These are phyloP conservation scores for Saccharum officinarum DNA, from an alignment of 176 grass and related monocot species.

Conservation along the genomic window DNA sequence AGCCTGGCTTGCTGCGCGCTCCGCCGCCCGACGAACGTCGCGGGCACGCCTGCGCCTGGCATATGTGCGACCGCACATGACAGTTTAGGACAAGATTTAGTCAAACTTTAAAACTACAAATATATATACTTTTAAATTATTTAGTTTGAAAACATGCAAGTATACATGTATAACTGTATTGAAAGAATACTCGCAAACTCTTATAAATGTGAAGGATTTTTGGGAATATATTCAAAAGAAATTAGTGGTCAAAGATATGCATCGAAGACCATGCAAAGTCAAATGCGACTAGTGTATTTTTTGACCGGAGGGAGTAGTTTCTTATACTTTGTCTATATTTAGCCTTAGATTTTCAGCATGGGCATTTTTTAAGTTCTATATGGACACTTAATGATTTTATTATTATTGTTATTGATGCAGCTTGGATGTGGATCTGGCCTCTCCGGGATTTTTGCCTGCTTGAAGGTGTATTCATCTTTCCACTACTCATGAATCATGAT, in stretches of 20 bases:
- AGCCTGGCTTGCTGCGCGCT: too few relatives aligned
- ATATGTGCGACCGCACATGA: too few relatives aligned
- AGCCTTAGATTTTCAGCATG: not conserved
- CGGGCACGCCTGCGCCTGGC: too few relatives aligned
- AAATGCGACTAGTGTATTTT: not conserved
- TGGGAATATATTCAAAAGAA: not conserved
- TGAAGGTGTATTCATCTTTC: slow-evolving; percentile 68
- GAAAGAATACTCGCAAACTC: not conserved
- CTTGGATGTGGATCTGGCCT: slow-evolving; percentile 83
- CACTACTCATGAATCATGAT: slow-evolving; percentile 1
- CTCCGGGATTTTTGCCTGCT: slow-evolving; percentile 84
- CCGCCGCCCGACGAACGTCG: too few relatives aligned
- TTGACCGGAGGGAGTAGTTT: not conserved
- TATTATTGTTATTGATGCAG: slow-evolving; percentile 58
- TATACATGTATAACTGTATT: not conserved
- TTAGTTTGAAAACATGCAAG: not conserved
- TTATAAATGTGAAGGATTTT: not conserved
- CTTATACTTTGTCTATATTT: not conserved
- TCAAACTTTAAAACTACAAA: not conserved
- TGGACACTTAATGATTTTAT: slow-evolving; percentile 2
- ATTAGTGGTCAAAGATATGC: not conserved
- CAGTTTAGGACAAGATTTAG: not conserved
- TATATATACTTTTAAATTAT: not conserved
- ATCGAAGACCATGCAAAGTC: not conserved
- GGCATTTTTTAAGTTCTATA: not conserved